A percentile compares a stretch with the other conserved stretches of the same genome.
phyloP scores from a whole-genome alignment of 2,329 filamentous ascomycete genomes.

The Aspergillus glaucus region DNA sequence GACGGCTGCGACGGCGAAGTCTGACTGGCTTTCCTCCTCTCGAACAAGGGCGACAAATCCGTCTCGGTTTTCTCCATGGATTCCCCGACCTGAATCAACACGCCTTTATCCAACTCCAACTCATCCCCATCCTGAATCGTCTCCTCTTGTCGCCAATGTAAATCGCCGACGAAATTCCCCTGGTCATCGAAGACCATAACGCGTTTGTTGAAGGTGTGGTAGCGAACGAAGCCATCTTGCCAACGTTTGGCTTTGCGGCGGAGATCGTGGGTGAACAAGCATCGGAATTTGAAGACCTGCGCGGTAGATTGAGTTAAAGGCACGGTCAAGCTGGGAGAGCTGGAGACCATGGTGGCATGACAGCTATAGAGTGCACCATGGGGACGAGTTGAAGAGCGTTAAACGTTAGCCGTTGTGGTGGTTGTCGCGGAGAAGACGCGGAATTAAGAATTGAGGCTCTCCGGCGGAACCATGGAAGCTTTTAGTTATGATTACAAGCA shows the following conservation, averaged over 20 bases:
- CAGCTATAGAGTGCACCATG: no score
- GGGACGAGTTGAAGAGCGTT: neutral
- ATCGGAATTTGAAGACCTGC: slow-evolving; percentile 72
- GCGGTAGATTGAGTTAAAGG: slow-evolving; percentile 59
- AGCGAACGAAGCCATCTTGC: slow-evolving; percentile 86
- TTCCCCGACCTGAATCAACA: slow-evolving; percentile 76
- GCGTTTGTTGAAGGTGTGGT: slow-evolving; percentile 84
- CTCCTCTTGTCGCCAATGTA: slow-evolving; percentile 66
- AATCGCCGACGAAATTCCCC: slow-evolving; percentile 75
- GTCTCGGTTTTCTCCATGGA: slow-evolving; percentile 66
- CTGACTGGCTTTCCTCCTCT: slow-evolving; percentile 53
- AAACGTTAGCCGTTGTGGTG: neutral
- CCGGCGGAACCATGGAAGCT: no score
- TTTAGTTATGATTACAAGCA: no score
- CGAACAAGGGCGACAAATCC: slow-evolving; percentile 68
- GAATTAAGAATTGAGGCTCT: no score
- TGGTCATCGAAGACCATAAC: slow-evolving; percentile 84
- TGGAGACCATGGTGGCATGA: neutral
- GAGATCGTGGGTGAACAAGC: slow-evolving; percentile 80
- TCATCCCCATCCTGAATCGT: slow-evolving; percentile 77
- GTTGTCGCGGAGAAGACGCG: no score
- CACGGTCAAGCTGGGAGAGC: slow-evolving; percentile 31
- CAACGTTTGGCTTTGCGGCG: slow-evolving; percentile 83
- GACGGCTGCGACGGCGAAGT: slow-evolving; percentile 24
- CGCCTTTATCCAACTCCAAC: slow-evolving; percentile 66